Percentiles rank a stretch among this genome's conserved stretches.
Conservation (phyloP, 371 early-diverging fungal genomes). For the Syncephalastrum monosporum region DNA sequence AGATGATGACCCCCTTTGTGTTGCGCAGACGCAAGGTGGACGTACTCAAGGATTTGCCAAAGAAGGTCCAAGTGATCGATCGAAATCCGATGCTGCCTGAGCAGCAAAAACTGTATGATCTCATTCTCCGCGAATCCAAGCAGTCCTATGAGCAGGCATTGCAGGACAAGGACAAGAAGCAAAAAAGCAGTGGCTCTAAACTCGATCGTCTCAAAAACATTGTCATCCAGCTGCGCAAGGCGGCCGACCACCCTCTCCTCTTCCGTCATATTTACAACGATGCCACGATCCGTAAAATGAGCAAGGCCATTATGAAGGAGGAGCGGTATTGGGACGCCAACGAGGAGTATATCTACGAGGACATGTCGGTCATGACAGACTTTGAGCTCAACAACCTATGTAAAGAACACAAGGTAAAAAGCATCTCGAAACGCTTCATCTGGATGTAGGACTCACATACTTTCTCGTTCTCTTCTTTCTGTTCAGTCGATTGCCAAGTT, state of each 20-base stretch:
- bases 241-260: conserved; percentile 83
- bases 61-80: conserved; percentile 53
- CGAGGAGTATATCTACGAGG: conserved; percentile 76
- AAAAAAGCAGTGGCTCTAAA: conserved; percentile 2
- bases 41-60: conserved; percentile 69
- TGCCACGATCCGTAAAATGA: conserved; percentile 59
- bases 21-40: conserved; percentile 71
- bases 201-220: conserved; percentile 55
- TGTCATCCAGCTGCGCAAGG: conserved; percentile 84
- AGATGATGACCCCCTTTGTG: conserved; percentile 82
- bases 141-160: conserved; percentile 16
- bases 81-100: conserved; percentile 40
- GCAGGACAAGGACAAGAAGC: conserved; percentile 13
- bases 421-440: background rate
- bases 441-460: background rate
- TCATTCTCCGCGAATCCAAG: conserved; percentile 39
- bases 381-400: conserved; percentile 81
- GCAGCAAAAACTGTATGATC: conserved; percentile 45
- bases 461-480: background rate
- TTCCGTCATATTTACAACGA: conserved; percentile 67
- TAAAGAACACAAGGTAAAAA: conserved; percentile 53
- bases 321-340: conserved; percentile 65
- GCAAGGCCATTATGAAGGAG: conserved; percentile 56
- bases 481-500: conserved; percentile 48
- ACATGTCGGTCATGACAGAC: conserved; percentile 84